Evolutionary conservation across 805 yeast genomes (phyloP).

Genomic region (Candida vaughaniae): DNA sequence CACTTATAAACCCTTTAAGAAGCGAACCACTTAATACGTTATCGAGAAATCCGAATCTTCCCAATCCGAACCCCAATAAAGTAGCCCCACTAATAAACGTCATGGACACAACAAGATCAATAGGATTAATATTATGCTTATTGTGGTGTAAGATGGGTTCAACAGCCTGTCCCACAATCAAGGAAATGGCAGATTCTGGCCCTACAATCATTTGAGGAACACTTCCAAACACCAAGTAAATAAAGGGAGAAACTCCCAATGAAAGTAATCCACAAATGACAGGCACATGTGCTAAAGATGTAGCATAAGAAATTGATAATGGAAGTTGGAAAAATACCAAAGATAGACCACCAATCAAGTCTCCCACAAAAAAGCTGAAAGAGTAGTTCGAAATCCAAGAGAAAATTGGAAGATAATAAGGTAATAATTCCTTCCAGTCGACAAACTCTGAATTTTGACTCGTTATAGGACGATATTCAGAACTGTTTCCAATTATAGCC

Average conservation of each 20-base stretch:
- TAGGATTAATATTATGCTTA: conserved; percentile 29
- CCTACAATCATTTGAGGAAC: conserved; percentile 49
- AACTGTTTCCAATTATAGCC: neutral
- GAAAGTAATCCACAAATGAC: conserved; percentile 39
- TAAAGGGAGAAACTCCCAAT: conserved; percentile 38
- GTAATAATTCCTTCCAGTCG: conserved; percentile 37
- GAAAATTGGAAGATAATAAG: conserved; percentile 66
- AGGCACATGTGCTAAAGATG: conserved; percentile 44
- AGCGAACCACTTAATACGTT: conserved; percentile 40
- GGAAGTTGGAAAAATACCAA: conserved; percentile 92
- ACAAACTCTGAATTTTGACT: conserved; percentile 20
- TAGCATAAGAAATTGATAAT: conserved; percentile 51
- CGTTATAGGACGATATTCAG: conserved; percentile 23
- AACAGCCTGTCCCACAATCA: conserved; percentile 47
- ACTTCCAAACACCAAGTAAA: conserved; percentile 41
- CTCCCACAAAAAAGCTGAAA: conserved; percentile 47
- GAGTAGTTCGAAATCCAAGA: conserved; percentile 64
- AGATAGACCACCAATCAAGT: conserved; percentile 80
- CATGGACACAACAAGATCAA: conserved; percentile 64
- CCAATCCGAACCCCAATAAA: conserved; percentile 68
- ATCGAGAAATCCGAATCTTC: conserved; percentile 75
- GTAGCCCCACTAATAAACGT: conserved; percentile 75
- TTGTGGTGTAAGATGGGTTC: conserved; percentile 42
- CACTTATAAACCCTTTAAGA: conserved; percentile 43
- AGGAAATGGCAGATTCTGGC: conserved; percentile 46